Percentiles rank a stretch among this genome's conserved stretches.
phyloP scores from a whole-genome alignment of 2,329 filamentous ascomycete species.

The Monosporascus sp. region DNA sequence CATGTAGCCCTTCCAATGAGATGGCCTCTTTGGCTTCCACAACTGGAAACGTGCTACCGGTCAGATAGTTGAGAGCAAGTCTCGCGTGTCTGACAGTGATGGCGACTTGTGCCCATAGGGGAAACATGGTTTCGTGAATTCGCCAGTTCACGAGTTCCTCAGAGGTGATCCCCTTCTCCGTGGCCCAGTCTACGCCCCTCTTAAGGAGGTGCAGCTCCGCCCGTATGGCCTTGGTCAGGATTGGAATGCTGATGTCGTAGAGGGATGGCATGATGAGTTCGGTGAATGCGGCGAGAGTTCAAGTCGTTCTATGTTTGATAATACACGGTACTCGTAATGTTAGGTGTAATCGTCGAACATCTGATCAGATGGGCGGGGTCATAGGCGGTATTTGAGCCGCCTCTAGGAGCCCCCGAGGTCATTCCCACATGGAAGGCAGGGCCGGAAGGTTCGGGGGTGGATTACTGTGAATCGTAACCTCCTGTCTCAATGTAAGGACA shows the following conservation, averaged over 20 bases:
- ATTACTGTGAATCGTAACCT: too few species aligned
- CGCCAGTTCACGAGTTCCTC: slow-evolving; percentile 24
- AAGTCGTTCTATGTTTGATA: too few species aligned
- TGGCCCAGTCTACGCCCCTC: slow-evolving; percentile 29
- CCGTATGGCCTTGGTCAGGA: slow-evolving; percentile 25
- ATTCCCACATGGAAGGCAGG: too few species aligned
- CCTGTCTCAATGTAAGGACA: too few species aligned
- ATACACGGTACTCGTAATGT: too few species aligned
- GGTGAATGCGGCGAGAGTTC: not conserved
- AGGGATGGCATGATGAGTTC: slow-evolving; percentile 27
- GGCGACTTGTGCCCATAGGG: slow-evolving; percentile 35
- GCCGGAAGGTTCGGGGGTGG: too few species aligned
- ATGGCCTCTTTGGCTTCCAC: slow-evolving; percentile 24
- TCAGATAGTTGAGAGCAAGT: slow-evolving; percentile 25
- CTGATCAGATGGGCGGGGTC: too few species aligned
- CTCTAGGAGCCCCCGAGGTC: too few species aligned
- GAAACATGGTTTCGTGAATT: slow-evolving; percentile 37
- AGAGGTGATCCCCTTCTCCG: slow-evolving; percentile 16
- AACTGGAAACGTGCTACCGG: slow-evolving; percentile 24
- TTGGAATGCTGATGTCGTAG: slow-evolving; percentile 33
- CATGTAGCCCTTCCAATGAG: slow-evolving; percentile 29
- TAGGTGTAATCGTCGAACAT: too few species aligned
- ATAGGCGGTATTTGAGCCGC: too few species aligned
- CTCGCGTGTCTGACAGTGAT: slow-evolving; percentile 20
- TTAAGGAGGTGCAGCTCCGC: slow-evolving; percentile 29